Evolutionary conservation across 225 moss, liverwort and hornwort genomes (phyloP), one percentile per base, ranked within the genome.

Genomic region (Takakia lepidozioides): DNA sequence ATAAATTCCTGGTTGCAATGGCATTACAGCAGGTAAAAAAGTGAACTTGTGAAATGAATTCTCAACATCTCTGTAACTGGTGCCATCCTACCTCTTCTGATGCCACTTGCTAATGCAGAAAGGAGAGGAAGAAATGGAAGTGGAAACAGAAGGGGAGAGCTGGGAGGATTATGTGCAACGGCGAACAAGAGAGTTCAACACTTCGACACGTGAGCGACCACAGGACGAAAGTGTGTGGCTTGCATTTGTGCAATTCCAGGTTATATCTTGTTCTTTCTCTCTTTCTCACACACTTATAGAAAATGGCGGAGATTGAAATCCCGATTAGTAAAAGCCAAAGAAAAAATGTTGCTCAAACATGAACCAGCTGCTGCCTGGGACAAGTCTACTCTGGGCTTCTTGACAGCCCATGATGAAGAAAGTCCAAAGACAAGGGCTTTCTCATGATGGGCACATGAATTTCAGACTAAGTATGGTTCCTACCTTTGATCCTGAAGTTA

Each of bases 141-240:
- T 48, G n/a, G 50, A 30, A 55, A 63, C 75, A 46, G 74, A 74
- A 38, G 98, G 87, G 54, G 86, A 84, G 59, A 98, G 82, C 52
- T 85, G 83, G 70, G 69, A 81, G 43, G 98, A 85, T 48, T 74
- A 69, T 51, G 69, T 91, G n/a, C 55, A 68, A 15, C 70, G 68
- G 28, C 80, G 78, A 58, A 87, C 91, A 29, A 78, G 60, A 62
- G 91, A 87, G 62, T 78, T 77, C 24, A 98, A 98, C 65, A 69
- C 73, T 58, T 67, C 67, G 32, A 78, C 81, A 25, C 87, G 85
- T 56, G 85, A 91, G 69, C 80, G 73, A 42, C 71, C 82, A 54
- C 70, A 72, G 46, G 98, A 87, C 62, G 98, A 91, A 69, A 83
- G 80, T 55, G 57, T 80, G 39, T 98, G 98, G 98, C 63, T 83